Conservation (phyloP, 1,284 basidiomycete genomes). For the Psilocybe mexicana region DNA sequence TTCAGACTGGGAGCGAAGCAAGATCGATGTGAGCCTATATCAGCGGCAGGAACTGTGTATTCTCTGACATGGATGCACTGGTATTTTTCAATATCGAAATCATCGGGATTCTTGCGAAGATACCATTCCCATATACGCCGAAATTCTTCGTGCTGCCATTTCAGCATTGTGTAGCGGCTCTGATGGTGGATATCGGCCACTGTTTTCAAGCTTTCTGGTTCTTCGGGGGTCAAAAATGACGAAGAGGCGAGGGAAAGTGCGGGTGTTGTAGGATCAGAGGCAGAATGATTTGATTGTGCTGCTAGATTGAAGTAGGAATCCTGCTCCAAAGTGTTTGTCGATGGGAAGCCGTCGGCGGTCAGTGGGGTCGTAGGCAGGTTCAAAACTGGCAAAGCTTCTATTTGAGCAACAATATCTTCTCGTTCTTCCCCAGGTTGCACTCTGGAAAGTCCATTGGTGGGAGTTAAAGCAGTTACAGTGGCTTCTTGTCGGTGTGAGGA, state of each 20-base stretch:
- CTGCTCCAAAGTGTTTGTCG: slow-evolving; percentile 27
- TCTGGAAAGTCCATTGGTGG: slow-evolving; percentile 16
- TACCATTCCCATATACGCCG: slow-evolving; percentile 93
- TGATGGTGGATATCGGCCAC: slow-evolving; percentile 65
- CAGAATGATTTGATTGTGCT: slow-evolving; percentile 9
- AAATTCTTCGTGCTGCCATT: slow-evolving; percentile 83
- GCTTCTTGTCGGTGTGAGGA: slow-evolving; percentile 47
- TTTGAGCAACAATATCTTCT: slow-evolving; percentile 67
- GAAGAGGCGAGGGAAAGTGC: slow-evolving; percentile 2
- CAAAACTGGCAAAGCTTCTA: slow-evolving; percentile 62
- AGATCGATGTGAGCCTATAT: slow-evolving; percentile 61
- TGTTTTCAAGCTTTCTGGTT: slow-evolving; percentile 49
- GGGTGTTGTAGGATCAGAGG: slow-evolving; percentile 17
- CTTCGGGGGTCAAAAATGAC: slow-evolving; percentile 26
- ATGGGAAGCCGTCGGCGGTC: slow-evolving; percentile 29
- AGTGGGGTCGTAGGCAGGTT: slow-evolving; percentile 49
- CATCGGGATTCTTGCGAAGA: slow-evolving; percentile 76
- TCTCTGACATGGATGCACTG: slow-evolving; percentile 83
- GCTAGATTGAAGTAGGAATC: slow-evolving; percentile 30
- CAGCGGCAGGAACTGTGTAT: slow-evolving; percentile 71
- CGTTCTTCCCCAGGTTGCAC: slow-evolving; percentile 29
- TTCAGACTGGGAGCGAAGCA: slow-evolving; percentile 72
- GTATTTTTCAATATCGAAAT: slow-evolving; percentile 91
- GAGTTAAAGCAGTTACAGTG: slow-evolving; percentile 36
- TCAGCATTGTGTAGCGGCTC: slow-evolving; percentile 69